Base-by-base conservation (phyloP, 1,284 basidiomycete genomes). In the Cutaneotrichosporon curvatum region DNA sequence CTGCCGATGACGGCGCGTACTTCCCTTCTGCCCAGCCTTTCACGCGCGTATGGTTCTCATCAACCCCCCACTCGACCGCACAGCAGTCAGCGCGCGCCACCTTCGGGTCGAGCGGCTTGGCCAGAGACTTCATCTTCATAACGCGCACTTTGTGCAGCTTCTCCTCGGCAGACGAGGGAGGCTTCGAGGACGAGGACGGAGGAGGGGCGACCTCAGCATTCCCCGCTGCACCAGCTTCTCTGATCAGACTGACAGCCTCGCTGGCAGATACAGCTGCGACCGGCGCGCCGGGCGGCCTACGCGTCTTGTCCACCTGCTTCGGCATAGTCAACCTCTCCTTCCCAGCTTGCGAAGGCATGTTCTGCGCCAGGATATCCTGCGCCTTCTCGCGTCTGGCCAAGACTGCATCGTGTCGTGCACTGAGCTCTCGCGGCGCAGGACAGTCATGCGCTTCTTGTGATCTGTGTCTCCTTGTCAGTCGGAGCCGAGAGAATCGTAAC, bases 141-240 rank as follows among this genome's bases (percentile, higher is more conserved):
- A 61, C 16, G 32, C 68, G 63, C 12, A 68, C 38, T 22, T 70
- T 64, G 53, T 55, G 62, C 31, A 67, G 19, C 40, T 63, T 68
- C 11, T 58, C 60, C 20, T 56, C 56, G 9, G 43, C 46, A 25
- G 37, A 35, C 33, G 47, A 18, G 4, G 23, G 2, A 18, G 45
- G 10, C n/a, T 37, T 4, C 5, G 40, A 3, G 8, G 32, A 10
- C 32, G 32, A n/a, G 14, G 32, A 9, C 25, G 25, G 25, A 28
- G 25, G 7, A 28, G 12, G 12, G 8, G 25, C 25, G 8, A 7
- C 12, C 25, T 7, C 7, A 7, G 7, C 25, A 7, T 7, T 28
- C 25, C 12, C 25, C 12, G 7, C 25, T 28, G 25, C 25, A 7
- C 25, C 25, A 28, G n/a, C n/a, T n/a, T 28, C 25, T 28, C 8